Evolutionary conservation across 2,329 filamentous ascomycete species (phyloP).

Genomic region (Aspergillus tanneri): DNA sequence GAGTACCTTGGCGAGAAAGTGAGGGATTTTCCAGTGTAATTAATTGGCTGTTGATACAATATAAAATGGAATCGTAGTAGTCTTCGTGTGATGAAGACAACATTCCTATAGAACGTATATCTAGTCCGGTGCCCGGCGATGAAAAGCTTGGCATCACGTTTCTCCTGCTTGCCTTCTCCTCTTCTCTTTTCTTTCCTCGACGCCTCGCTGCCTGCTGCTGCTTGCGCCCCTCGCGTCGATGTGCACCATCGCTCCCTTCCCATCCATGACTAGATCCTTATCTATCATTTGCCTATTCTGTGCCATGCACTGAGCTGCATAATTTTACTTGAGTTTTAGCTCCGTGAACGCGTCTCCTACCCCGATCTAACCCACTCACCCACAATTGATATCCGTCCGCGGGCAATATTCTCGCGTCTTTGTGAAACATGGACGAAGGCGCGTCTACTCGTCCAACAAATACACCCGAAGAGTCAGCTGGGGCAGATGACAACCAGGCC

Average conservation of each 20-base stretch:
- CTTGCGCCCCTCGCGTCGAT: background rate
- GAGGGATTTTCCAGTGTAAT: too few species aligned
- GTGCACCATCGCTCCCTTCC: background rate
- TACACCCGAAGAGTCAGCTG: constrained; percentile 41
- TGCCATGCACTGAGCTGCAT: constrained; percentile 24
- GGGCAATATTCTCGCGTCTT: constrained; percentile 9
- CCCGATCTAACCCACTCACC: background rate
- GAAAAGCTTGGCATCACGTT: constrained; percentile 19
- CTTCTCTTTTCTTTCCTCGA: constrained; percentile 5
- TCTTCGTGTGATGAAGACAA: background rate
- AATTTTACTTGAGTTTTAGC: constrained; percentile 9
- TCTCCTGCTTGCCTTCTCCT: constrained; percentile 7
- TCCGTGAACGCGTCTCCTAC: constrained; percentile 17
- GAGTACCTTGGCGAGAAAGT: constrained; percentile 37
- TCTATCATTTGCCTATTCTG: constrained; percentile 7
- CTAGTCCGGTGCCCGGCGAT: too few species aligned
- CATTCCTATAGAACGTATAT: too few species aligned
- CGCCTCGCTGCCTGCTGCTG: background rate
- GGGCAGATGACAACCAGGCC: constrained; percentile 33
- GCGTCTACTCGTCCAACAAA: constrained; percentile 33
- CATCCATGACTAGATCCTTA: background rate
- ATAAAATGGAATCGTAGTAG: too few species aligned
- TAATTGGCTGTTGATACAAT: too few species aligned
- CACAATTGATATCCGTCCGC: constrained; percentile 3
- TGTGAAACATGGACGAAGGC: constrained; percentile 27